These are phyloP conservation scores for Podospora tetraspora DNA, from an alignment of 495 filamentous ascomycete species.

Conservation along the genomic window DNA sequence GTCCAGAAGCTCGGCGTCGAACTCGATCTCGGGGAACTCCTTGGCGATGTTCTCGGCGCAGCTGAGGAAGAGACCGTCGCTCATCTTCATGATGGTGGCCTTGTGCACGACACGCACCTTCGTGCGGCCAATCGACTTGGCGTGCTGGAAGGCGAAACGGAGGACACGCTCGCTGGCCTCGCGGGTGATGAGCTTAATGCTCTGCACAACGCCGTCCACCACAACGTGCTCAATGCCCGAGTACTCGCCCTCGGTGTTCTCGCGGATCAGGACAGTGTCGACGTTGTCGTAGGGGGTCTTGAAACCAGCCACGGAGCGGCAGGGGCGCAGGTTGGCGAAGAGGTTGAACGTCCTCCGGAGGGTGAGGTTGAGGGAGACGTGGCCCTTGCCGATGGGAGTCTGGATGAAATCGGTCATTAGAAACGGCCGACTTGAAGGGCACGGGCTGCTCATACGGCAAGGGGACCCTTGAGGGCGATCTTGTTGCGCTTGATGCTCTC, in stretches of 20 bases:
- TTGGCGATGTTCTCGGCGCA: conserved; percentile 77
- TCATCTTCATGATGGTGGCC: conserved; percentile 99
- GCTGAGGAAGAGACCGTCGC: conserved; percentile 92
- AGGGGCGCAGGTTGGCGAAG: conserved; percentile 97
- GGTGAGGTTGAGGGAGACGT: conserved; percentile 97
- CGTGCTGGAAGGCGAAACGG: conserved; percentile 95
- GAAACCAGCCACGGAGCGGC: conserved; percentile 91
- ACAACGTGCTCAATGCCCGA: conserved; percentile 98
- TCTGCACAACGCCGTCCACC: conserved; percentile 95
- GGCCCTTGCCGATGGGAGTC: conserved; percentile 97
- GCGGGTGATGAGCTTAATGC: conserved; percentile 96
- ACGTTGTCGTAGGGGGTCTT: conserved; percentile 98
- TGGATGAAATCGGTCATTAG: conserved; percentile 34
- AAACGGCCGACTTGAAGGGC: not conserved
- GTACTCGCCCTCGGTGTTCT: conserved; percentile 99
- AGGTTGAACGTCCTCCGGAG: conserved; percentile 99
- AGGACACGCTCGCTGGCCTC: conserved; percentile 92
- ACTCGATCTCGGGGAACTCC: conserved; percentile 90
- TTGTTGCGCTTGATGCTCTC: conserved; percentile 85
- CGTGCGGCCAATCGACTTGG: conserved; percentile 79
- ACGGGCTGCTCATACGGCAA: conserved; percentile 63
- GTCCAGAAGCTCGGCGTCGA: conserved; percentile 94
- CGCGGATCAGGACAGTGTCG: conserved; percentile 95
- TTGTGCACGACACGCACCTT: conserved; percentile 98
- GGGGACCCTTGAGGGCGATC: conserved; percentile 93